Evolutionary conservation across 345 rosid genomes (phyloP), one percentile per base, ranked within the genome.

Genomic region (Salix brachista): DNA sequence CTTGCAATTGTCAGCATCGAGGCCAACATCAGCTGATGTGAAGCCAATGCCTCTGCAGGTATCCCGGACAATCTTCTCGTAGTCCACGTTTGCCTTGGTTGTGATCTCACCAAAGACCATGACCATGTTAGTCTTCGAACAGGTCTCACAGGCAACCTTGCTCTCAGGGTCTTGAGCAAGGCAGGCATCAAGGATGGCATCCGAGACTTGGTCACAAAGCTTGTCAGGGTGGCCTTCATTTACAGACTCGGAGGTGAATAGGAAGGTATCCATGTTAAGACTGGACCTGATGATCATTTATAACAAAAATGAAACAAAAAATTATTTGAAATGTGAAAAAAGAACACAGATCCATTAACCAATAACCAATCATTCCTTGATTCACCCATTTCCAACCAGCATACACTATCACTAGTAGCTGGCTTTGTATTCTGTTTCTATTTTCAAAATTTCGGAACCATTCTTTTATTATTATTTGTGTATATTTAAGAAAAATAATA

Each of bases 51-150:
- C 92, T 58, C 96, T 87, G 81, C 93, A 91, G 72, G 96, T 91
- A 32, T 88, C 87, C 14, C 96, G 84, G 62, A 91, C 96, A 34
- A 91, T 87, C 75, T 89, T 91, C 88, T 91, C 96, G 61, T 90
- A 88, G 80, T 91, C 82, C 1, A 91, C 90, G 62, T 83, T 83
- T 6, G 92, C 96, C 82, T 89, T 85, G 66, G 93, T 91, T 0
- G 96, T 91, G 86, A 91, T 89, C 89, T 91, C 93, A 73, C 96
- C 96, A 58, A 89, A 89, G 37, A 91, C 96, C 96, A 91, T 91
- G 50, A 89, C 93, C 95, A 91, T 91, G 65, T 91, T 91, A 21
- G 95, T 91, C 87, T 91, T 91, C 80, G 93, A 88, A 60, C 96
- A 91, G 34, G 94, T 91, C 85, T 89, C 96, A 75, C 96, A 90